Conservation (phyloP, 306 rosid genomes). For the Cicer pinnatifidum region DNA sequence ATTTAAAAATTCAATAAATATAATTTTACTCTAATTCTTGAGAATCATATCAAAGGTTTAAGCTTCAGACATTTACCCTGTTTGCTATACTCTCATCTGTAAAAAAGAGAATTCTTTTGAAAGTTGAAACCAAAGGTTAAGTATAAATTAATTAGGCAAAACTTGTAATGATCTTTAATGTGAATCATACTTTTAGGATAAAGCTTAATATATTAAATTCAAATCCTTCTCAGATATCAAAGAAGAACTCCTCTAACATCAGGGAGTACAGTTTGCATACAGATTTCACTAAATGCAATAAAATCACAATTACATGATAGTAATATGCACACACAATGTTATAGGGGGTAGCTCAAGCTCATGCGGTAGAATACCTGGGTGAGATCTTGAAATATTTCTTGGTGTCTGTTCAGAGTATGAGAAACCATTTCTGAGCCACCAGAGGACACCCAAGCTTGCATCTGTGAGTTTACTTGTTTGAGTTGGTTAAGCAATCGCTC, state of each 20-base stretch:
- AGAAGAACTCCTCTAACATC: background rate
- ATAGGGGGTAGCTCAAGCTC: slow-evolving; percentile 17
- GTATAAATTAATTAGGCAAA: slow-evolving; percentile 16
- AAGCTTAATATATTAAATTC: background rate
- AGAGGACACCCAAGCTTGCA: slow-evolving; percentile 98
- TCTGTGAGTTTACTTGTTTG: slow-evolving; percentile 90
- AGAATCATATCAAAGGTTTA: background rate
- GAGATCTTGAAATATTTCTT: slow-evolving; percentile 95
- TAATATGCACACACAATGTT: slow-evolving; percentile 18
- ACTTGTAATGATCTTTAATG: background rate
- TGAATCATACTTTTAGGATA: background rate
- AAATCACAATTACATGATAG: slow-evolving; percentile 16
- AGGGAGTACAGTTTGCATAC: background rate
- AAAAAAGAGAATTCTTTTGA: background rate
- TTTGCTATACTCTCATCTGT: background rate
- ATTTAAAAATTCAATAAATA: too few relatives aligned
- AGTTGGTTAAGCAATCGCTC: slow-evolving; percentile 80
- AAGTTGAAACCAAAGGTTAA: slow-evolving; percentile 15
- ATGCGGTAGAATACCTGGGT: slow-evolving; percentile 74
- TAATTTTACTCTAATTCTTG: too few relatives aligned
- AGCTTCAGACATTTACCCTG: background rate
- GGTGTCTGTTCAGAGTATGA: slow-evolving; percentile 95
- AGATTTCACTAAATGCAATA: background rate
- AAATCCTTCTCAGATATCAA: background rate
- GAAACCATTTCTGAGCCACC: slow-evolving; percentile 99